Evolutionary conservation across 2,329 filamentous ascomycete genomes (phyloP).

Genomic region (Fusarium paranaense): DNA sequence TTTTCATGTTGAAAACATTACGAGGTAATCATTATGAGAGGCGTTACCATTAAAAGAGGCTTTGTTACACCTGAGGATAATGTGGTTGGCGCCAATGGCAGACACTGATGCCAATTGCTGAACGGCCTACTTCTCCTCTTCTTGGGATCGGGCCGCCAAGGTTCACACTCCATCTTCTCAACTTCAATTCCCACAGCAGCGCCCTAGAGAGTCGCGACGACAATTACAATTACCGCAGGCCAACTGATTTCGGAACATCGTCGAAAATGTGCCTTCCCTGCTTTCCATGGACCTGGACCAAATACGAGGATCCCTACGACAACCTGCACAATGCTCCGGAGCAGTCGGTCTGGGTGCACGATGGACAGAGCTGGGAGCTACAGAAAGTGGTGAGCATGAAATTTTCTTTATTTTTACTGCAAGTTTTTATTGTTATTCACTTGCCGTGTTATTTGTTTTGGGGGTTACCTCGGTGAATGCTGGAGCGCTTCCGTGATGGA

Average conservation of each 20-base stretch:
- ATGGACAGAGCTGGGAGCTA: conserved; percentile 52
- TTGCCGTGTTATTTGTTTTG: neutral
- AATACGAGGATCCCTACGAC: conserved; percentile 57
- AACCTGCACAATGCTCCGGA: conserved; percentile 50
- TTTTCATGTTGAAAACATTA: neutral
- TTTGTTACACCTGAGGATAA: neutral
- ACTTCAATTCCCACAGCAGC: conserved; percentile 2
- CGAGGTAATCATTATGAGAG: neutral
- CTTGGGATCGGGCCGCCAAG: neutral
- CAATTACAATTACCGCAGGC: neutral
- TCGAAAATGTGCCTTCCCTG: conserved; percentile 64
- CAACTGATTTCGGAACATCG: accelerated
- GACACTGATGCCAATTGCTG: conserved; percentile 1
- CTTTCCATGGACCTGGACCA: conserved; percentile 63
- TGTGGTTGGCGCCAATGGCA: neutral
- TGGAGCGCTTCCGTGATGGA: neutral
- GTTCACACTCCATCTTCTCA: neutral
- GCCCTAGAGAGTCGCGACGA: neutral
- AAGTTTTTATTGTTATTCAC: neutral
- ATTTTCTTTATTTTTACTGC: conserved; percentile 4
- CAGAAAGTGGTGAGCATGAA: conserved; percentile 53
- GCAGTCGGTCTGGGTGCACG: conserved; percentile 57
- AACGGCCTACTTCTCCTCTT: neutral
- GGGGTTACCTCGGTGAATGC: neutral
- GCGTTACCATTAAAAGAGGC: neutral